phyloP scores from a whole-genome alignment of 2,329 filamentous ascomycete species.

The Nothophoma quercina region DNA sequence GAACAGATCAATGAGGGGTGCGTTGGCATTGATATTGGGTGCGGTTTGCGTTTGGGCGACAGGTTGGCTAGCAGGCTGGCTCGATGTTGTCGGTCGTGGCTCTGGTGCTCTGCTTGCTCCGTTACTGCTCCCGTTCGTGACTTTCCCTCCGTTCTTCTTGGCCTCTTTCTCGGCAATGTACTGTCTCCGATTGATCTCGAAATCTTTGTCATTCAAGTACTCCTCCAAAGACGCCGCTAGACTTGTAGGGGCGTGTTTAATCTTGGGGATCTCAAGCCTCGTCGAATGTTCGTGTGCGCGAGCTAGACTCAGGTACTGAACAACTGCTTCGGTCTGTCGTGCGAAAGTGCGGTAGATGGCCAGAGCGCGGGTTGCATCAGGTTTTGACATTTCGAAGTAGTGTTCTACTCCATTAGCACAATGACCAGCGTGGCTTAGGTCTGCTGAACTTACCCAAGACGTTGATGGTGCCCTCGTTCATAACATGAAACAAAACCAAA shows the following conservation, averaged over 20 bases:
- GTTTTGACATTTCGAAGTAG: slow-evolving; percentile 97
- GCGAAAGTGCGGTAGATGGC: slow-evolving; percentile 92
- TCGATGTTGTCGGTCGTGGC: slow-evolving; percentile 36
- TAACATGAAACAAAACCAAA: slow-evolving; percentile 87
- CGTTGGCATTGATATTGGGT: slow-evolving; percentile 27
- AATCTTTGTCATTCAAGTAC: slow-evolving; percentile 92
- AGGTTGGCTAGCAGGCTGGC: slow-evolving; percentile 37
- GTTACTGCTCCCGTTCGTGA: slow-evolving; percentile 38
- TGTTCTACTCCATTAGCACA: slow-evolving; percentile 67
- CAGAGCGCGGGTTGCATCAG: slow-evolving; percentile 90
- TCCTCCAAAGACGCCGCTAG: slow-evolving; percentile 89
- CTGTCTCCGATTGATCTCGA: slow-evolving; percentile 90
- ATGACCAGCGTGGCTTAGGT: too few relatives aligned
- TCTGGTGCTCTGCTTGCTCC: slow-evolving; percentile 49
- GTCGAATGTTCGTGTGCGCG: slow-evolving; percentile 92
- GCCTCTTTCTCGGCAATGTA: slow-evolving; percentile 88
- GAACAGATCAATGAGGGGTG: slow-evolving; percentile 46
- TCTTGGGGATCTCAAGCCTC: slow-evolving; percentile 89
- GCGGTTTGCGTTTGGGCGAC: slow-evolving; percentile 29
- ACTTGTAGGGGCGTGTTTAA: slow-evolving; percentile 96
- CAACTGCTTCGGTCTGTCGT: slow-evolving; percentile 89
- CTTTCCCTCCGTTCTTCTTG: slow-evolving; percentile 61
- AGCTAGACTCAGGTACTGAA: slow-evolving; percentile 86
- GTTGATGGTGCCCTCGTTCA: slow-evolving; percentile 97
- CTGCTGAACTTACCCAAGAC: slow-evolving; percentile 73